phyloP scores from a whole-genome alignment of 2,329 filamentous ascomycete species.

The Pseudocercospora eumusae region DNA sequence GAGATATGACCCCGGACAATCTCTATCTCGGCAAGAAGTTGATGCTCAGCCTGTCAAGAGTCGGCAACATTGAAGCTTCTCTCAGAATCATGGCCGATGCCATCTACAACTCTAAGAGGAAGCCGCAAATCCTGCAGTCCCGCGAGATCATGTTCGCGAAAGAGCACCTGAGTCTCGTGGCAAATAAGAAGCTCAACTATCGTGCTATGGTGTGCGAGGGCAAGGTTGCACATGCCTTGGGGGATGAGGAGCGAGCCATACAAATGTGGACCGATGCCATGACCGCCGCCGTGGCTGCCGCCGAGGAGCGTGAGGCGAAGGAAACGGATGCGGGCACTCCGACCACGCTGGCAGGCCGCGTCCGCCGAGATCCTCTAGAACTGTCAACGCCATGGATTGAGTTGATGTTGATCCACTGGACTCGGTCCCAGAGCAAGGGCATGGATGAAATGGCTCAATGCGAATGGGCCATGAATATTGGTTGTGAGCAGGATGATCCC shows the following conservation, averaged over 20 bases:
- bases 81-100: slow-evolving; percentile 32
- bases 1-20: slow-evolving; percentile 7
- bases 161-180: slow-evolving; percentile 30
- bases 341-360: neutral
- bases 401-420: slow-evolving; percentile 31
- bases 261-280: slow-evolving; percentile 34
- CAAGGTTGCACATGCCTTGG: slow-evolving; percentile 31
- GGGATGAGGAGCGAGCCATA: slow-evolving; percentile 33
- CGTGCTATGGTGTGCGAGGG: slow-evolving; percentile 38
- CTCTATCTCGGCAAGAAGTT: slow-evolving; percentile 29
- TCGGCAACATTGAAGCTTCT: slow-evolving; percentile 30
- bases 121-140: slow-evolving; percentile 22
- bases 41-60: slow-evolving; percentile 29
- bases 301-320: slow-evolving; percentile 16
- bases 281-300: slow-evolving; percentile 24
- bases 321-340: neutral
- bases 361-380: slow-evolving; percentile 24
- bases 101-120: slow-evolving; percentile 20
- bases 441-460: slow-evolving; percentile 31
- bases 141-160: slow-evolving; percentile 24
- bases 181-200: slow-evolving; percentile 25
- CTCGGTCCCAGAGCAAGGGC: slow-evolving; percentile 15
- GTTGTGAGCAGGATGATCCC: slow-evolving; percentile 47
- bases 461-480: slow-evolving; percentile 40
- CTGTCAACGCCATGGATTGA: slow-evolving; percentile 39